Percentiles rank a stretch among this genome's conserved stretches.
Evolutionary conservation across 257 asterid genomes (phyloP).

Genomic region (Rehmannia glutinosa): DNA sequence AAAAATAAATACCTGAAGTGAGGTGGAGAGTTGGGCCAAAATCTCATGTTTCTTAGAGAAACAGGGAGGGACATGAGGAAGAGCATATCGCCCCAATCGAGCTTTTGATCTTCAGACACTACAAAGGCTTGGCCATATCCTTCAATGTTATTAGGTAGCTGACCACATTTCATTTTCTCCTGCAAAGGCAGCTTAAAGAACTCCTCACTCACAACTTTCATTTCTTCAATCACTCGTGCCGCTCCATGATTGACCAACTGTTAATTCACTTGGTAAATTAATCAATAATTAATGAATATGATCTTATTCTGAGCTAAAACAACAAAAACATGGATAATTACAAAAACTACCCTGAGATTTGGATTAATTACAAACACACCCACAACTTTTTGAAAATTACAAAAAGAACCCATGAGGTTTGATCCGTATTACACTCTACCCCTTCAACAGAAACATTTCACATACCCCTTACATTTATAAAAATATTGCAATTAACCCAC

Average conservation of each 20-base stretch:
- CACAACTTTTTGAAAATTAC: too few relatives aligned
- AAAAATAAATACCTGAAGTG: slow-evolving; percentile 30
- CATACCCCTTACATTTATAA: too few relatives aligned
- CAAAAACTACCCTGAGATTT: too few relatives aligned
- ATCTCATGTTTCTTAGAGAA: slow-evolving; percentile 17
- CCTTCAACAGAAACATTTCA: too few relatives aligned
- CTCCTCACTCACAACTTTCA: slow-evolving; percentile 24
- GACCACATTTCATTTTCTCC: slow-evolving; percentile 30
- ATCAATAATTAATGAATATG: too few relatives aligned
- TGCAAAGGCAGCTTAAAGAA: slow-evolving; percentile 36
- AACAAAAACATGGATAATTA: too few relatives aligned
- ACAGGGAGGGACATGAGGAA: slow-evolving; percentile 21
- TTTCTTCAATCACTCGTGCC: slow-evolving; percentile 25
- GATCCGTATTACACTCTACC: too few relatives aligned
- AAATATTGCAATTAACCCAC: too few relatives aligned
- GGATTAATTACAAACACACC: too few relatives aligned
- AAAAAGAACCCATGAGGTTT: too few relatives aligned
- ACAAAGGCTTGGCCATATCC: slow-evolving; percentile 44
- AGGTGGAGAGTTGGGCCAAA: slow-evolving; percentile 28
- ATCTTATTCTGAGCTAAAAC: too few relatives aligned
- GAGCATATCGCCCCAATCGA: slow-evolving; percentile 42
- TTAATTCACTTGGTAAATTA: neutral
- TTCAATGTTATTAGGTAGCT: slow-evolving; percentile 28
- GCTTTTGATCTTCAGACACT: slow-evolving; percentile 37
- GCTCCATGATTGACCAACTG: slow-evolving; percentile 37